Conservation (phyloP, 139 green algal genomes). For the Gonium pectorale region DNA sequence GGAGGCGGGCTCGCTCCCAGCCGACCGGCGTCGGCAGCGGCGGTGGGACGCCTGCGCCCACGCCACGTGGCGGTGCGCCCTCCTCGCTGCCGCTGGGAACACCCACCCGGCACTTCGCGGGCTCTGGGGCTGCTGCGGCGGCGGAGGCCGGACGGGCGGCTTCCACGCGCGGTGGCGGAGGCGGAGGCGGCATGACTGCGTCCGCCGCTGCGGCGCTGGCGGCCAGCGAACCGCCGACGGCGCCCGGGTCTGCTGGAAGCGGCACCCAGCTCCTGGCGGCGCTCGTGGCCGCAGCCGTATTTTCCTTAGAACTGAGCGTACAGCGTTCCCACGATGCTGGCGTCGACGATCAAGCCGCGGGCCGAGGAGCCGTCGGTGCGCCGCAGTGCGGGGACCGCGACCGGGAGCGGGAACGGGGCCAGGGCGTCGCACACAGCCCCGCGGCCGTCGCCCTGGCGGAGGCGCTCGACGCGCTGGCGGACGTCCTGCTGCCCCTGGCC, state of each 20-base stretch:
- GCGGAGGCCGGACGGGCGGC: no score
- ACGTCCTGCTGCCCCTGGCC: not conserved
- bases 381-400: no score
- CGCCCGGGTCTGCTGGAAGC: not conserved
- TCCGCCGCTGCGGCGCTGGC: slow-evolving; percentile 4
- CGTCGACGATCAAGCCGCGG: no score
- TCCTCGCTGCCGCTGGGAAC: no score
- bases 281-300: not conserved
- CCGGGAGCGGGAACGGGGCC: no score
- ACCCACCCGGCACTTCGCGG: no score
- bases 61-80: no score
- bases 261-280: slow-evolving; percentile 4
- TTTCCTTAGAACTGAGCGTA: no score
- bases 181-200: not conserved
- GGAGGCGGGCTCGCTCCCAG: not conserved
- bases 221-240: not conserved
- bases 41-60: not conserved
- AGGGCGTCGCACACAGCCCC: not conserved
- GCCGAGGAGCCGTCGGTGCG: no score
- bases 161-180: no score
- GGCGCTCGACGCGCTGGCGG: not conserved
- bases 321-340: no score
- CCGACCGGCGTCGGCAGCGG: not conserved
- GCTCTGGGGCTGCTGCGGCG: no score
- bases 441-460: slow-evolving; percentile 18